Evolutionary conservation across 768 basidiomycete genomes (phyloP).

Genomic region (Amanita subjunquillea): DNA sequence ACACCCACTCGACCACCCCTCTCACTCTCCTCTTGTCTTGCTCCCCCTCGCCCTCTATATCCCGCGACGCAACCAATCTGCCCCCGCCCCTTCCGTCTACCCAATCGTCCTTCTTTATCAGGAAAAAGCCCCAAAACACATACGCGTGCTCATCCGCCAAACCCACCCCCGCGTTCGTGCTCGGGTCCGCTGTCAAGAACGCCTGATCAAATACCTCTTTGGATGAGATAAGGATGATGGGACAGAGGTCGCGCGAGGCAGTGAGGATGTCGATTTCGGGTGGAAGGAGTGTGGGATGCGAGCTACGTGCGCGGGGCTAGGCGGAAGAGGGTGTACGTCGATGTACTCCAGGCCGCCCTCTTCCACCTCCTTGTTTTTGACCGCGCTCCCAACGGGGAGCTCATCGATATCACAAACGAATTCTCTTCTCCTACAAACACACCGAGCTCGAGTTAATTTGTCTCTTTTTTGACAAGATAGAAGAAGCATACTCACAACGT

Average conservation of each 20-base stretch:
- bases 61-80: neutral
- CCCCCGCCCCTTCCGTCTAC: neutral
- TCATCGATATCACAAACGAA: constrained; percentile 1
- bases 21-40: neutral
- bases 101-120: neutral
- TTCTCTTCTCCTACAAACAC: neutral
- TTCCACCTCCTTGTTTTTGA: neutral
- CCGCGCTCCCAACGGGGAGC: neutral
- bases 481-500: neutral
- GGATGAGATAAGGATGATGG: constrained; percentile 3
- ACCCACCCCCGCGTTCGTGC: neutral
- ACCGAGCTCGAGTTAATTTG: too few relatives aligned
- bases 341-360: neutral
- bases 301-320: neutral
- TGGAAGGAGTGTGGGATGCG: neutral
- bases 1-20: constrained; percentile 2
- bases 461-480: neutral
- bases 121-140: constrained; percentile 5
- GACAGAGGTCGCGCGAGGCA: neutral
- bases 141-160: constrained; percentile 1
- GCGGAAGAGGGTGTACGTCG: neutral
- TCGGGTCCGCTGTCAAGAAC: neutral
- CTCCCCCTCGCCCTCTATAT: neutral
- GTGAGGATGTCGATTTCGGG: constrained; percentile 4
- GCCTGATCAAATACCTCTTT: neutral